Percentiles rank a stretch among this genome's conserved stretches.
Conservation (phyloP, 495 filamentous ascomycete species). For the Pseudomonodictys pantanalensis region DNA sequence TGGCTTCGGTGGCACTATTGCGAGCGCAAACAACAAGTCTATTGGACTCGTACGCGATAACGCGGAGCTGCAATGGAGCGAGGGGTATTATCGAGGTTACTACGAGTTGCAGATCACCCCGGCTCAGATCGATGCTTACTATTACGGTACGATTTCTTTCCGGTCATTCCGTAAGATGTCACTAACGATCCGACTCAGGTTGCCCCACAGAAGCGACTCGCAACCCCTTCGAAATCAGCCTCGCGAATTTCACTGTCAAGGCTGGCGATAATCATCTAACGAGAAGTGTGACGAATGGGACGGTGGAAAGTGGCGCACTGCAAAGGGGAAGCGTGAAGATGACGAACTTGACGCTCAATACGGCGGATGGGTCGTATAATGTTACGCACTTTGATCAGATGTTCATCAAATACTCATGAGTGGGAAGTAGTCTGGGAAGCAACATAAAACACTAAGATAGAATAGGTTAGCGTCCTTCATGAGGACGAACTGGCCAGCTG, state of each 20-base stretch:
- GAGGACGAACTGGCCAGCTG: too few relatives aligned
- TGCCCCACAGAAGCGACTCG: slow-evolving; percentile 37
- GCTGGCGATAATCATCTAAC: slow-evolving; percentile 53
- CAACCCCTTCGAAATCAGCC: slow-evolving; percentile 50
- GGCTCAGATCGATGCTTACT: slow-evolving; percentile 45
- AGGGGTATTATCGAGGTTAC: slow-evolving; percentile 61
- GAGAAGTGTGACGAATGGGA: slow-evolving; percentile 45
- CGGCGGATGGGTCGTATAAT: slow-evolving; percentile 25
- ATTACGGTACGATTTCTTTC: slow-evolving; percentile 36
- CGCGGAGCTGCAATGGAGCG: slow-evolving; percentile 64
- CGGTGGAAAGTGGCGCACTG: slow-evolving; percentile 49
- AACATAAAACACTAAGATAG: too few relatives aligned
- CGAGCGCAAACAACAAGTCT: slow-evolving; percentile 4
- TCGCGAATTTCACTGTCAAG: slow-evolving; percentile 59
- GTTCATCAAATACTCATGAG: slow-evolving; percentile 7
- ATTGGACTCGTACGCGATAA: slow-evolving; percentile 16
- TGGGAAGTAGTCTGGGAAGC: background rate
- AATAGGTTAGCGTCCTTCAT: too few relatives aligned
- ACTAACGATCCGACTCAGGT: slow-evolving; percentile 38
- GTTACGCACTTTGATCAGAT: slow-evolving; percentile 18
- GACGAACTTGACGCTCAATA: slow-evolving; percentile 48
- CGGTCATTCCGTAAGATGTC: background rate
- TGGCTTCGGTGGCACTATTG: slow-evolving; percentile 20
- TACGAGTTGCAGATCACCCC: slow-evolving; percentile 39
- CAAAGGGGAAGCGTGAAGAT: slow-evolving; percentile 46